Evolutionary conservation across 139 green algal genomes (phyloP).

Genomic region (Coccomyxa sp.): DNA sequence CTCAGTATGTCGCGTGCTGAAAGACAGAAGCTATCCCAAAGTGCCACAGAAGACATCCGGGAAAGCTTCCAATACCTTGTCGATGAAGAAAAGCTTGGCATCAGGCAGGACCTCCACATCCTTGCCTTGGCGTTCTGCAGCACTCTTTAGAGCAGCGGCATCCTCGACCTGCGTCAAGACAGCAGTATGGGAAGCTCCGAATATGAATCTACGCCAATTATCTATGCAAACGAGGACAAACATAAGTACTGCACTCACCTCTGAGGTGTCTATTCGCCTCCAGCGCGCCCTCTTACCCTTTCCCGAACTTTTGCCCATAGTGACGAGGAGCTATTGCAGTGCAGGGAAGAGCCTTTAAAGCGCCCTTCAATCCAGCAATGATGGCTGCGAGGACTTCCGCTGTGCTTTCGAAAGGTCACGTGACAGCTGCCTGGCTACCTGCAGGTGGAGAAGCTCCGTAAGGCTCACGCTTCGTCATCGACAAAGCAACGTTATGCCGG

Average conservation of each 20-base stretch:
- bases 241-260: neutral
- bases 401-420: too few species aligned
- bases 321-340: too few species aligned
- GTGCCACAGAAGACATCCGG: too few species aligned
- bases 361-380: too few species aligned
- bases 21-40: too few species aligned
- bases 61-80: slow-evolving; percentile 48
- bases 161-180: slow-evolving; percentile 46
- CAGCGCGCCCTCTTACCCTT: slow-evolving; percentile 63
- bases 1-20: too few species aligned
- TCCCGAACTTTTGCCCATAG: slow-evolving; percentile 5
- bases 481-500: too few species aligned
- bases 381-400: too few species aligned
- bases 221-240: neutral
- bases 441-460: too few species aligned
- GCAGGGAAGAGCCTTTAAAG: too few species aligned
- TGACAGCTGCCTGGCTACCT: too few species aligned
- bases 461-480: too few species aligned
- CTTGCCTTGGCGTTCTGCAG: slow-evolving; percentile 45
- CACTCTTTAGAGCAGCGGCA: slow-evolving; percentile 40
- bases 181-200: neutral
- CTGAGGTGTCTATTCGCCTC: slow-evolving; percentile 53
- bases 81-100: slow-evolving; percentile 67
- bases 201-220: neutral
- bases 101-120: slow-evolving; percentile 51